These are phyloP conservation scores for Coelastrella sp. DNA, from an alignment of 139 green algal genomes.

Conservation along the genomic window DNA sequence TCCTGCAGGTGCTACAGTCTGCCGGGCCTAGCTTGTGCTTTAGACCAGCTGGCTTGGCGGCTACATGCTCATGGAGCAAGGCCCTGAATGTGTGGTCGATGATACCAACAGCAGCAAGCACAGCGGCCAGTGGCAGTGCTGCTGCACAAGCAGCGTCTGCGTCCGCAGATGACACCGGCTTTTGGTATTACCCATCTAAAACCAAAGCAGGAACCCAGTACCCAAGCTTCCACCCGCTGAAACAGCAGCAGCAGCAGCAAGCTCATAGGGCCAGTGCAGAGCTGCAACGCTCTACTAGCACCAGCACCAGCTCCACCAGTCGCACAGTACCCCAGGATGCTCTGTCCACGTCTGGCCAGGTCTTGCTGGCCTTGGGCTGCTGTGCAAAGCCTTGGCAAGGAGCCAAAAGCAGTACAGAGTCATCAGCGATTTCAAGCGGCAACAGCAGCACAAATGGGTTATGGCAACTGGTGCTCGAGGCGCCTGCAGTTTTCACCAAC, in stretches of 20 bases:
- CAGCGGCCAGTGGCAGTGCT: background rate
- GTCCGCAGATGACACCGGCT: background rate
- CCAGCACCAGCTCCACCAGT: too few species aligned
- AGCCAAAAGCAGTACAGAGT: background rate
- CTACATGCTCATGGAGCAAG: slow-evolving; percentile 28
- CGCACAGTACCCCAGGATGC: background rate
- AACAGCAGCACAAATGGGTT: background rate
- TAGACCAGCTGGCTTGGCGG: slow-evolving; percentile 32
- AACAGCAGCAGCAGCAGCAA: slow-evolving; percentile 10
- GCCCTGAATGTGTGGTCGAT: slow-evolving; percentile 14
- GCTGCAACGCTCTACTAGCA: background rate
- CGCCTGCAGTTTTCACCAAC: slow-evolving; percentile 73
- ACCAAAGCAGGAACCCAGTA: background rate
- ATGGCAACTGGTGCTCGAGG: slow-evolving; percentile 65
- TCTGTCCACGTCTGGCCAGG: background rate
- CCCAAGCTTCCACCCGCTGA: background rate
- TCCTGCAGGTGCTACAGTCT: slow-evolving; percentile 35
- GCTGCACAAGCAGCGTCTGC: background rate
- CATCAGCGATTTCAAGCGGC: background rate
- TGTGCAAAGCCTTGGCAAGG: background rate
- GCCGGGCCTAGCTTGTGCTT: slow-evolving; percentile 55
- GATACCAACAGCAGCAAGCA: background rate
- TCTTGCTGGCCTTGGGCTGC: slow-evolving; percentile 28
- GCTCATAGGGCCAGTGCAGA: background rate
- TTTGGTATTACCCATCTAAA: slow-evolving; percentile 53